Base-by-base conservation (phyloP, 2,329 filamentous ascomycete species). In the Alternaria longipes region DNA sequence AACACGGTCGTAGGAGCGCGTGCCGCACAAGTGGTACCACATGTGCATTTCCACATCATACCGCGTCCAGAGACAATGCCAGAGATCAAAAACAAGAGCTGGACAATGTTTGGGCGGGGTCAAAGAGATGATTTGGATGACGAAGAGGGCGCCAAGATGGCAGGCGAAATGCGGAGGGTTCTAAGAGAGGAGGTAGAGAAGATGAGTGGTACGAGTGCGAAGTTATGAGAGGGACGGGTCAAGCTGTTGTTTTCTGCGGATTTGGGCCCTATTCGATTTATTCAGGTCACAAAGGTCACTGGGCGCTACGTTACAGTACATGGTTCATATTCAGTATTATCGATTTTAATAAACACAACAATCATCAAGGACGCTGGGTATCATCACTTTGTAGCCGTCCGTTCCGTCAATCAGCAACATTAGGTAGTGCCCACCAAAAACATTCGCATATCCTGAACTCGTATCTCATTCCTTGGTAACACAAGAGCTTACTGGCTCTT, bases 41-140 rank as follows among this genome's bases (percentile, higher is more conserved):
- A 98, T 78, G 90, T 96, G 50, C 94, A 99, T 79, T 98, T 96
- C 77, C 95, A 99, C 72, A 86, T 98, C 54, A 96, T 99, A 34
- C 94, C 94, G 0, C 83, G 94, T 38, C 93, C 94, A 38, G 79
- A 73, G 22, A 82, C 83, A 14, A 76, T 76, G 69, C 77, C 78
- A 0, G 88, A 91, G 56, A 77, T 83, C 36, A 81, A 81, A 59
- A 80, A 79, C 69, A 86, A 86, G 82, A 89, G 88, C 74, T 94
- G 93, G 81, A 92, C 90, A 47, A 94, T 94, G 91, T 94, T 94
- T 81, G 92, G 91, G 1, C 80, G 89, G 14, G 92, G 92, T 0
- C 83, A 85, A 74, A 82, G 92, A 56, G 87, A 90, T 65, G 91
- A 94, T 63, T 74, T 94, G 56, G 91, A 94, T 69, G 91, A 94